Conservation (phyloP, 1,284 basidiomycete genomes). For the Coniferiporia weirii region DNA sequence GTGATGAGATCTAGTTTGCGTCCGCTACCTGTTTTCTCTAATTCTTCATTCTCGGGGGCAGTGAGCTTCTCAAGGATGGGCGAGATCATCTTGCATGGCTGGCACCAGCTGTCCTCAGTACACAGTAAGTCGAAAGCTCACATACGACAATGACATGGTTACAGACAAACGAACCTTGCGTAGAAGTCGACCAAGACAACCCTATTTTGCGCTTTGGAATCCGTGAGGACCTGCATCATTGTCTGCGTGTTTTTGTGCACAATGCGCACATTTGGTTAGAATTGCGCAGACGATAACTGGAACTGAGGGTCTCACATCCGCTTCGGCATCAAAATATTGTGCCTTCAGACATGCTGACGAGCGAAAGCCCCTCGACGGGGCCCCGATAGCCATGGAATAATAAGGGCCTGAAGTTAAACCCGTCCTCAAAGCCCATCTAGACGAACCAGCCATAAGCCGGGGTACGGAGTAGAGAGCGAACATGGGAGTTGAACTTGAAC, state of each 20-base stretch:
- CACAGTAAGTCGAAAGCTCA: neutral
- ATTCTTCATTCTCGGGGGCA: constrained; percentile 34
- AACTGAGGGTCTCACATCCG: constrained; percentile 12
- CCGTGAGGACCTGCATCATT: constrained; percentile 39
- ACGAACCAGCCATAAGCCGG: neutral
- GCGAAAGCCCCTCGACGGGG: constrained; percentile 15
- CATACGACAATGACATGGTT: neutral
- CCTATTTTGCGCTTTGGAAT: constrained; percentile 36
- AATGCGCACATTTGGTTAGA: constrained; percentile 1
- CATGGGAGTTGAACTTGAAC: constrained; percentile 1
- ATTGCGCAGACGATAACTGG: neutral
- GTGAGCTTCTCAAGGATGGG: constrained; percentile 57
- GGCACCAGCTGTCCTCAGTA: constrained; percentile 56
- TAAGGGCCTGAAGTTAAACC: too few relatives aligned
- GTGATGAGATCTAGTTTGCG: constrained; percentile 62
- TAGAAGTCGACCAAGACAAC: constrained; percentile 72
- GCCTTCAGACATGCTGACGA: constrained; percentile 12
- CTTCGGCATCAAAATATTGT: constrained; percentile 18
- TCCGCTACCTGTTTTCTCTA: constrained; percentile 46
- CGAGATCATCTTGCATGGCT: constrained; percentile 63
- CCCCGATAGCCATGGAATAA: neutral
- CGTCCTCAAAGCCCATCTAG: neutral
- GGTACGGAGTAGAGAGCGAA: neutral
- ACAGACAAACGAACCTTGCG: constrained; percentile 50
- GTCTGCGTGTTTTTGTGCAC: constrained; percentile 27